Evolutionary conservation across 257 asterid species (phyloP).

Genomic region (Solanum sitiens): DNA sequence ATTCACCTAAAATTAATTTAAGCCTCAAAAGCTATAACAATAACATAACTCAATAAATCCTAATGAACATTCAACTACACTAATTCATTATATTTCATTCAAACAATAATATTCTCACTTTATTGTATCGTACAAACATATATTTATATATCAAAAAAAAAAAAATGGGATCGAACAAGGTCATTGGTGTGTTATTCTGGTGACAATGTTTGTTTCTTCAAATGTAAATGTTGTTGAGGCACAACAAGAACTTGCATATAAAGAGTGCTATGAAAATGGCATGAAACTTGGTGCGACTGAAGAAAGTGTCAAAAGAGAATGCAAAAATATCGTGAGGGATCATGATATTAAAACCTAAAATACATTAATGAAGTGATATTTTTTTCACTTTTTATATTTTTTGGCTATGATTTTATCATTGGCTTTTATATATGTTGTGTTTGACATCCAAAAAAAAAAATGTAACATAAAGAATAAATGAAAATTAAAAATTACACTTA

Average conservation of each 20-base stretch:
- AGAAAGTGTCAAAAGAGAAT: background rate
- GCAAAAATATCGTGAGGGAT: background rate
- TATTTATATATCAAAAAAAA: background rate
- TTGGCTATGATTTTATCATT: background rate
- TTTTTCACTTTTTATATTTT: background rate
- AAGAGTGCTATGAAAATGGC: background rate
- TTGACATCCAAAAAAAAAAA: background rate
- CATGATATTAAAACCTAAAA: background rate
- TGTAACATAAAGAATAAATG: background rate
- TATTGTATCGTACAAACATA: background rate
- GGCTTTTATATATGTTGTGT: background rate
- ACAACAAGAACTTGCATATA: background rate
- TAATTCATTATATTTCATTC: background rate
- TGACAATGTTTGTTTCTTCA: background rate
- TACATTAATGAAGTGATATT: background rate
- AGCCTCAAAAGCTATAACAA: background rate
- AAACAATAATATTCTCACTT: background rate
- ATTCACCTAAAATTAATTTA: background rate
- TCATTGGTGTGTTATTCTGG: background rate
- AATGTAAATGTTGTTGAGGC: background rate
- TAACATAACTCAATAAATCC: background rate
- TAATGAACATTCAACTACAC: background rate
- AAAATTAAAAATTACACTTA: background rate
- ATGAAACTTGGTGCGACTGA: background rate
- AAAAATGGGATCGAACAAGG: background rate